Base-by-base conservation (phyloP, 768 basidiomycete genomes). In the Daedaleopsis nitida region DNA sequence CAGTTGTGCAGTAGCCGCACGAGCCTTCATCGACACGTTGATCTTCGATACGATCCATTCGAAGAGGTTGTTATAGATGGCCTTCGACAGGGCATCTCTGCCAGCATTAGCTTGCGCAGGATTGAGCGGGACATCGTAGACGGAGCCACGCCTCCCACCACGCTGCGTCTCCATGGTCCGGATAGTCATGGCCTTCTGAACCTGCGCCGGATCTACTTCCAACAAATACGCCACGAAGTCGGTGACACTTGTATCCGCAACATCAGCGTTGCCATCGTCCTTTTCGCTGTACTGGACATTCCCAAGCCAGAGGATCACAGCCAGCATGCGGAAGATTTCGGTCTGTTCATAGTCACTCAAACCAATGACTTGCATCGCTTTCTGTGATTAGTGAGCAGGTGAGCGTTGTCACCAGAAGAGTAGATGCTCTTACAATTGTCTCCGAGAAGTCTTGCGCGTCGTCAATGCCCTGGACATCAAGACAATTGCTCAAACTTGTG, bases 11-110 rank as follows among this genome's bases (percentile, higher is more conserved):
- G 85, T 79, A 7, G 86, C 77, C 52, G 81, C 76, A 44, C 93
- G 85, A 5, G 95, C 84, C 74, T 94, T 96, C 96, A 99, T 97
- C 6, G 96, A 98, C 17, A 93, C 78, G 72, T 99, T 99, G 72
- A 99, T 85, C 62, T 94, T 86, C 16, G 92, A 91, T 45, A 99
- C 97, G 68, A 99, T 98, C 97, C 97, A 99, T 71, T 99, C 96
- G 72, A 99, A 98, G 4, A 98, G 78, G 73, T 98, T 98, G 77
- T 96, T 98, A 76, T 99, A 99, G 65, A 99, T 88, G 16, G 95
- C 96, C 73, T 98, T 96, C 5, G 96, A 80, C 42, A 99, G 78
- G 0, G 97, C 97, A 75, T 98, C 94, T 59, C 96, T 79, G 21
- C 93, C 95, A 1, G 96, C 84, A 0, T 77, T 77, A 2, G 97